A percentile compares a stretch with the other conserved stretches of the same genome.
Evolutionary conservation across 352 stramenopile species (phyloP).

Genomic region (Peronospora destructor): DNA sequence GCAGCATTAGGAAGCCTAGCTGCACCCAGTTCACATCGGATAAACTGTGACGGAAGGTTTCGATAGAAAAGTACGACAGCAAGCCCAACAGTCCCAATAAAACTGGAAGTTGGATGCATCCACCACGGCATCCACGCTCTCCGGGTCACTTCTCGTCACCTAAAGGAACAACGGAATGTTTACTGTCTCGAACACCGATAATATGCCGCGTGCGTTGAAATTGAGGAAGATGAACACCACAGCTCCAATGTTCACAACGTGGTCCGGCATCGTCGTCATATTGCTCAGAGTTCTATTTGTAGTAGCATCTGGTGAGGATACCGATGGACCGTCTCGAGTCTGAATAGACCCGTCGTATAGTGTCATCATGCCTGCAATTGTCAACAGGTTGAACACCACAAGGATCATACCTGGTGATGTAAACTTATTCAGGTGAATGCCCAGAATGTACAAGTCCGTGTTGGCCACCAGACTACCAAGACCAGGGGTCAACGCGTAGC

Average conservation of each 20-base stretch:
- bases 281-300: constrained; percentile 47
- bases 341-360: too few species aligned
- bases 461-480: constrained; percentile 62
- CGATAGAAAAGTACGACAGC: constrained; percentile 74
- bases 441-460: constrained; percentile 45
- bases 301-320: constrained; percentile 30
- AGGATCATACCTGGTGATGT: constrained; percentile 62
- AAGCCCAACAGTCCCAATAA: constrained; percentile 71
- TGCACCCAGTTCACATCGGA: constrained; percentile 74
- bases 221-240: constrained; percentile 80
- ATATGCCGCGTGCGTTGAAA: constrained; percentile 66
- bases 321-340: constrained; percentile 37
- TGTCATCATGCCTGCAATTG: constrained; percentile 58
- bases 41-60: constrained; percentile 68
- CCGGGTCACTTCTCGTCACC: constrained; percentile 52
- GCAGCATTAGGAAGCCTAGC: constrained; percentile 53
- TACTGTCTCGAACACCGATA: constrained; percentile 80
- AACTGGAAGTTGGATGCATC: constrained; percentile 79
- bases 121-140: constrained; percentile 47
- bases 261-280: constrained; percentile 46
- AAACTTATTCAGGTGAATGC: constrained; percentile 72
- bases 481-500: constrained; percentile 65
- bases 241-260: constrained; percentile 64
- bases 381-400: constrained; percentile 50
- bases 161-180: constrained; percentile 75